A percentile compares a stretch with the other conserved stretches of the same genome.
Conservation (phyloP, 495 filamentous ascomycete genomes). For the Penicillium pancosmium region DNA sequence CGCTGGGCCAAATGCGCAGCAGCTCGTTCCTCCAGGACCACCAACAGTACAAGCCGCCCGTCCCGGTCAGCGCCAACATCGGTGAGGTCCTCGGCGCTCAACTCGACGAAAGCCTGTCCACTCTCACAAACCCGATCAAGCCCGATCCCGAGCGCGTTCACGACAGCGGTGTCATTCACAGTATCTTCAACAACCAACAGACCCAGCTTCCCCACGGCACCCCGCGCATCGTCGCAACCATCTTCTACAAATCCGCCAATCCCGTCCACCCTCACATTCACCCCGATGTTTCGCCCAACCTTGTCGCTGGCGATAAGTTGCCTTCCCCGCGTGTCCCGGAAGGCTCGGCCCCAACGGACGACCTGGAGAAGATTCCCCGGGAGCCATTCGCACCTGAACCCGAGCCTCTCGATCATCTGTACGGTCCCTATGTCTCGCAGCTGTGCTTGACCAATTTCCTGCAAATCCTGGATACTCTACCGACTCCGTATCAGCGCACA, state of each 20-base stretch:
- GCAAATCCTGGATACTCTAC: conserved; percentile 71
- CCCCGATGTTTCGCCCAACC: conserved; percentile 37
- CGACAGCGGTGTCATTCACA: conserved; percentile 49
- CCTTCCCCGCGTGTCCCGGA: conserved; percentile 44
- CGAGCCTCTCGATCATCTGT: conserved; percentile 74
- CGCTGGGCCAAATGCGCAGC: conserved; percentile 59
- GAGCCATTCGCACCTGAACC: conserved; percentile 66
- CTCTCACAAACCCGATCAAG: conserved; percentile 45
- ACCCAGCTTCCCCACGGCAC: conserved; percentile 42
- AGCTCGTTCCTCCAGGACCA: conserved; percentile 72
- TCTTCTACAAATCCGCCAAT: conserved; percentile 49
- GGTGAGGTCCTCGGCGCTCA: conserved; percentile 43
- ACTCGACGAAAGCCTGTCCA: conserved; percentile 27
- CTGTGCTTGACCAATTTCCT: conserved; percentile 83
- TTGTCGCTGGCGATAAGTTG: conserved; percentile 32
- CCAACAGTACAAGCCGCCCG: conserved; percentile 71
- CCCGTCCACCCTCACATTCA: conserved; percentile 49
- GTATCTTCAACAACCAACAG: conserved; percentile 43
- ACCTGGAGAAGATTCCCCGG: conserved; percentile 69
- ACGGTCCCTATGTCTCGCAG: conserved; percentile 75
- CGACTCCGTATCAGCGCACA: conserved; percentile 58
- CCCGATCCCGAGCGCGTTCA: conserved; percentile 47
- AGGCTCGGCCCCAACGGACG: conserved; percentile 65
- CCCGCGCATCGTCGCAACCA: conserved; percentile 47
- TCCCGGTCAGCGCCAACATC: conserved; percentile 42